Evolutionary conservation across 2,329 filamentous ascomycete species (phyloP), one percentile per base, ranked within the genome.

Genomic region (Fusarium vanettenii): DNA sequence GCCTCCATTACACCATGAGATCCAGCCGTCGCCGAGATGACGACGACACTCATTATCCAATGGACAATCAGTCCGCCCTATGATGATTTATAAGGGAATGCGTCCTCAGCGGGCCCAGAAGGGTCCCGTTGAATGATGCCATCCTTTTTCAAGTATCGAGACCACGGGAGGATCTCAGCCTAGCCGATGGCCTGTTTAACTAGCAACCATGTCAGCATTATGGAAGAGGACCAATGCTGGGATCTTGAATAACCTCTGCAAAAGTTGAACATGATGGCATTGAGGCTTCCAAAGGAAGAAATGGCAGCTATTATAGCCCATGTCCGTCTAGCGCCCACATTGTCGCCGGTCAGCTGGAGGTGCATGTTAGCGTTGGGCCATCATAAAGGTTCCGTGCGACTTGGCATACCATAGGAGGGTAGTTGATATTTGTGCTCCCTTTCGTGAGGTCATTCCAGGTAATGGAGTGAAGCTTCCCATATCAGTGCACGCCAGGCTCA

Each of bases 171-270:
- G 5, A 66, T 35, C 20, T 66, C 37, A 2, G 56, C 43, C 2
- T 66, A 56, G 1, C 64, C 64, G 10, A 66, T 66, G 4, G 56
- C 43, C 22, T 66, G 64, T 8, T 66, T 66, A 25, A 66, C 64
- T 66, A 3, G 10, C 16, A 20, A 2, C 2, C 4, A 20, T 60
- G 57, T 60, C 7, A 60, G 22, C 1, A 22, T 35, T 8, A 35
- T 16, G 3, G 2, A 56, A 55, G 3, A 55, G 6, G 4, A 5
- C 5, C 3, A 16, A 2, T 20, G 6, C 13, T 3, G 0, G 1
- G n/a, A 9, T 2, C 16, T 27, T 22, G 4, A 3, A 14, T 22
- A 56, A 61, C 64, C 64, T 20, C 64, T 52, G 2, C 56, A 61
- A 13, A 61, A 61, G 1, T 56, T 66, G 25, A 61, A 66, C 4